A percentile compares a stretch with the other conserved stretches of the same genome.
These are phyloP conservation scores for Phialocephala subalpina DNA, from an alignment of 2,329 filamentous ascomycete genomes.

Conservation along the genomic window DNA sequence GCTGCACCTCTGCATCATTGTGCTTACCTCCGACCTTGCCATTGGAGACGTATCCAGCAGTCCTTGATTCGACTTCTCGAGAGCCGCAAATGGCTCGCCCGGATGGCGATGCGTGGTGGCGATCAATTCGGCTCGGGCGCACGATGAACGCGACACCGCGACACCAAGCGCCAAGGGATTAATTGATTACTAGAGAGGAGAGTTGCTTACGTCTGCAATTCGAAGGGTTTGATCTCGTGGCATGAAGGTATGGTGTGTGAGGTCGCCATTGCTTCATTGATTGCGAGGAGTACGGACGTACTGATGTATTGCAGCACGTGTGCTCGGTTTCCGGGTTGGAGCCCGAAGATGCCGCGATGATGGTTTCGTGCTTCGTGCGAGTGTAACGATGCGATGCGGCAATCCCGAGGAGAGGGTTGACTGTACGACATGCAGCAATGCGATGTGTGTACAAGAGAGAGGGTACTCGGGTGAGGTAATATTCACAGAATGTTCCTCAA, in stretches of 20 bases:
- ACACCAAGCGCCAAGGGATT: too few species aligned
- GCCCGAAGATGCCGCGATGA: background rate
- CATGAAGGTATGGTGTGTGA: background rate
- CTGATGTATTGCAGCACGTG: background rate
- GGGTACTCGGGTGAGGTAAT: background rate
- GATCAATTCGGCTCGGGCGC: conserved; percentile 1
- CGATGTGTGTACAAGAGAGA: background rate
- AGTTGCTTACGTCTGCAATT: background rate
- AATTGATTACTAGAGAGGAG: background rate
- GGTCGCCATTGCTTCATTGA: background rate
- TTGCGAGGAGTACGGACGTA: background rate
- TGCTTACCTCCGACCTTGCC: background rate
- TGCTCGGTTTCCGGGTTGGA: background rate
- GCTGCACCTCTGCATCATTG: background rate
- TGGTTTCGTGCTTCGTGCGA: too few species aligned
- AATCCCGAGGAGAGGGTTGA: background rate
- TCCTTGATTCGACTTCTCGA: background rate
- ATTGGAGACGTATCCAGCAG: background rate
- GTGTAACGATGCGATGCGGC: background rate
- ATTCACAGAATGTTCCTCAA: background rate
- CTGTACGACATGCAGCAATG: background rate
- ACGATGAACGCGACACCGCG: conserved; percentile 5
- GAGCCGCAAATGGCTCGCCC: background rate
- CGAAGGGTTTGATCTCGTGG: background rate
- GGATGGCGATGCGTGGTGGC: background rate